Base-by-base conservation (phyloP, 2,329 filamentous ascomycete species). In the Apiospora kogelbergensis region DNA sequence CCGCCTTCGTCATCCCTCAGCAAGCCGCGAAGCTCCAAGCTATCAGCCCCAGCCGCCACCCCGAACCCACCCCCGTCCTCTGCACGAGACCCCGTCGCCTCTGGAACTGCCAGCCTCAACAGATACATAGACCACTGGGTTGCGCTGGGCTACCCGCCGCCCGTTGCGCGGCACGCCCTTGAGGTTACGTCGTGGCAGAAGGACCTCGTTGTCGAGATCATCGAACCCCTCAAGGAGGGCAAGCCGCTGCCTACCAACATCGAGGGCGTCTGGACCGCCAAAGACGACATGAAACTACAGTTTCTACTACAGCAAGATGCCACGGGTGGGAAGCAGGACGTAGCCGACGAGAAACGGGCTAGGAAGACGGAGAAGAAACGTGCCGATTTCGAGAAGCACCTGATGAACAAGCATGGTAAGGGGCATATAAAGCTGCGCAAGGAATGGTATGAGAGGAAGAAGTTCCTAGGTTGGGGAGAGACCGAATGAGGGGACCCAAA, bases 241-340 rank as follows among this genome's bases (percentile, higher is more conserved):
- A 17, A 42, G 63, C 37, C 37, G n/a, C 63, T 65, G n/a, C 63
- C 63, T 11, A 65, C 37, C 37, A 44, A 65, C 24, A n/a, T 10
- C 17, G 37, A 41, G 63, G 63, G 63, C 6, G 63, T 65, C n/a
- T 65, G 63, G 63, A 65, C 63, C 6, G 63, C 40, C n/a, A 65
- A 65, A 26, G 63, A 65, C 63, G 63, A 65, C 41, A 6, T 30
- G 13, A 44, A 65, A 15, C 37, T 65, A 6, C 37, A 30, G 37
- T 44, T 24, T 22, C 13, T 65, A 42, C 11, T 42, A 15, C 40
- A 42, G 63, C 17, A 37, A 20, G 9, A n/a, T 5, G 53, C 17
- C 17, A 20, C 26, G 17, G 53, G 17, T 9, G 30, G 15, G 42
- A 45, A 45, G 5, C 42, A n/a, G 42, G 48, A 44, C 17, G 17